Percentiles rank a stretch among this genome's conserved stretches.
phyloP scores from a whole-genome alignment of 2,329 filamentous ascomycete species.

The Nemania serpens region DNA sequence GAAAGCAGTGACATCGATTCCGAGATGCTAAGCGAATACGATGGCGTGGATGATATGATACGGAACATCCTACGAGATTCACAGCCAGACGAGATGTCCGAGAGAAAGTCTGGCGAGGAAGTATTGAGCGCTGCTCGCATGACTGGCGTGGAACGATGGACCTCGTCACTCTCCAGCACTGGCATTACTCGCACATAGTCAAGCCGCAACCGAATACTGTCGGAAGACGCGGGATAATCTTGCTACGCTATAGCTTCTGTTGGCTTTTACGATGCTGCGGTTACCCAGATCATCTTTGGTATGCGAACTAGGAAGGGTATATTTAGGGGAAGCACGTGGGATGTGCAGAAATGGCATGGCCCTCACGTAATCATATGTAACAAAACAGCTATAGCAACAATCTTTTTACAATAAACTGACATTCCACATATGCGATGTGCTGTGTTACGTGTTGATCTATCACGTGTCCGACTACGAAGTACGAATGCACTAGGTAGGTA shows the following conservation, averaged over 20 bases:
- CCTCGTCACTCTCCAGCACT: no score
- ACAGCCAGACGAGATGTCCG: background rate
- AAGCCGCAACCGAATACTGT: background rate
- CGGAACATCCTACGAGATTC: background rate
- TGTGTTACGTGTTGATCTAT: background rate
- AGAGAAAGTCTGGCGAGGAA: background rate
- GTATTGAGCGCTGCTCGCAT: no score
- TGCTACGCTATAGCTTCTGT: background rate
- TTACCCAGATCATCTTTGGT: background rate
- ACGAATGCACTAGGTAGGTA: no score
- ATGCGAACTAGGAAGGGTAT: background rate
- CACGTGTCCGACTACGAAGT: background rate
- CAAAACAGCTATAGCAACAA: background rate
- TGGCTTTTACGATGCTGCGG: constrained; percentile 7
- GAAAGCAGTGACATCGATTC: background rate
- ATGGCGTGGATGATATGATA: constrained; percentile 1
- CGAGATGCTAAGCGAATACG: background rate
- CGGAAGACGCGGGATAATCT: background rate
- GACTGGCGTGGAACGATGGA: no score
- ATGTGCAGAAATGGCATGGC: background rate
- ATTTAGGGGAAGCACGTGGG: background rate
- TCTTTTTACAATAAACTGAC: background rate
- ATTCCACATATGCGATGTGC: background rate
- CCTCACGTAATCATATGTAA: background rate
- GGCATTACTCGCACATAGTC: no score